These are phyloP conservation scores for Poterioochromonas sp. DNA, from an alignment of 352 stramenopile genomes.

Conservation along the genomic window DNA sequence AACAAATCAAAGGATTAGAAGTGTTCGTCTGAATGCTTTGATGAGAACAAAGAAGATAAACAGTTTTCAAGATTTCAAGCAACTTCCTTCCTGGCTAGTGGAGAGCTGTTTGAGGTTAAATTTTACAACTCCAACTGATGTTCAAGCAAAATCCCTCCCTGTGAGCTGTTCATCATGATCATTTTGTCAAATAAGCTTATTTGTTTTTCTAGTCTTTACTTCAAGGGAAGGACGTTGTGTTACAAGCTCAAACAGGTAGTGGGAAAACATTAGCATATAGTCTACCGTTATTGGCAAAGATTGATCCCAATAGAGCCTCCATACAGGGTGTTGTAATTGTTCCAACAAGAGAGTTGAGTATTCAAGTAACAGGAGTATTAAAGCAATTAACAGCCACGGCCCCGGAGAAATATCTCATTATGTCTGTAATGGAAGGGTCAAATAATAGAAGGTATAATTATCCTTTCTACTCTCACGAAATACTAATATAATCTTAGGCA, in stretches of 20 bases:
- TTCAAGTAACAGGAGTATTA: slow-evolving; percentile 56
- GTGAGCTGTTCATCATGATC: slow-evolving; percentile 27
- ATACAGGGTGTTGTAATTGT: slow-evolving; percentile 58
- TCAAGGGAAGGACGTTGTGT: slow-evolving; percentile 77
- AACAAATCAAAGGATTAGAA: too few species aligned
- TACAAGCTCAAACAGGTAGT: slow-evolving; percentile 86
- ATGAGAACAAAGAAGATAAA: background rate
- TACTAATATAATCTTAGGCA: slow-evolving; percentile 51
- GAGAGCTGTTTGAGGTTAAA: slow-evolving; percentile 50
- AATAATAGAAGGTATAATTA: slow-evolving; percentile 47
- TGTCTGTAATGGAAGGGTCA: slow-evolving; percentile 65
- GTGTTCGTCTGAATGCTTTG: background rate
- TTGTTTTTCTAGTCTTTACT: slow-evolving; percentile 69
- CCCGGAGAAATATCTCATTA: slow-evolving; percentile 57
- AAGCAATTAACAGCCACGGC: slow-evolving; percentile 47
- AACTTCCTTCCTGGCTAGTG: slow-evolving; percentile 58
- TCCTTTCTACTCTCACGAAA: background rate
- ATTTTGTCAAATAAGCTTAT: slow-evolving; percentile 41
- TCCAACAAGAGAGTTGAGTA: slow-evolving; percentile 64
- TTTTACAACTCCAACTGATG: slow-evolving; percentile 53
- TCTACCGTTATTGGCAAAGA: slow-evolving; percentile 66
- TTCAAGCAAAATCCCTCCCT: slow-evolving; percentile 48
- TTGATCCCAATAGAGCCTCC: slow-evolving; percentile 22
- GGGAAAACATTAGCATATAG: slow-evolving; percentile 95
- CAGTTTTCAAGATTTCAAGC: slow-evolving; percentile 2